Evolutionary conservation across 2,329 filamentous ascomycete species (phyloP).

Genomic region (Lojkania enalia): DNA sequence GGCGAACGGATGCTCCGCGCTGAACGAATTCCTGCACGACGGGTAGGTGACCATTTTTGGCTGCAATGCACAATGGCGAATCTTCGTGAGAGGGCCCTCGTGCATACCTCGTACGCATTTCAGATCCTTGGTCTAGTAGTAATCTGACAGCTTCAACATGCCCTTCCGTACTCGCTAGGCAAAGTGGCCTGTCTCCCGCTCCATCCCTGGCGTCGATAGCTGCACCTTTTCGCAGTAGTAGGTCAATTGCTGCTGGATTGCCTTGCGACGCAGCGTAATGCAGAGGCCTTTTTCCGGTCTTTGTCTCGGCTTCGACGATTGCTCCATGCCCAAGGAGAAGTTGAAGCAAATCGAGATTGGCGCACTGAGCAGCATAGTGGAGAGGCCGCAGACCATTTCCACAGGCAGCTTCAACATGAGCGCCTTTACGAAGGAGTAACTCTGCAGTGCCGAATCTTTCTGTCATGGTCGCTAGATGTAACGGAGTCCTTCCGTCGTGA

Average conservation of each 20-base stretch:
- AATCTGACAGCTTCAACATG: constrained; percentile 39
- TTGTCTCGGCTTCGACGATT: constrained; percentile 39
- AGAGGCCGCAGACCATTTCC: constrained; percentile 34
- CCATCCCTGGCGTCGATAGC: constrained; percentile 39
- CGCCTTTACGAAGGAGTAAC: constrained; percentile 39
- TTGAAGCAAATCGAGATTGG: constrained; percentile 32
- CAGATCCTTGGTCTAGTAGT: constrained; percentile 39
- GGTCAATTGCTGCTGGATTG: constrained; percentile 33
- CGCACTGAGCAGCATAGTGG: constrained; percentile 44
- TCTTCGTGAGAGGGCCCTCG: constrained; percentile 35
- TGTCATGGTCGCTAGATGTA: constrained; percentile 44
- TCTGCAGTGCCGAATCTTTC: constrained; percentile 45
- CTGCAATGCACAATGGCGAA: constrained; percentile 45
- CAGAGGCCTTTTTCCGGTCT: constrained; percentile 35
- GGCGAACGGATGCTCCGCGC: constrained; percentile 39
- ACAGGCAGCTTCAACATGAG: constrained; percentile 36
- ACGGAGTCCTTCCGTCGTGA: constrained; percentile 35
- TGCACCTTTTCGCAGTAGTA: constrained; percentile 39
- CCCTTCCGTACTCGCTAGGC: constrained; percentile 39
- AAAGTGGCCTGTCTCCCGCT: constrained; percentile 39
- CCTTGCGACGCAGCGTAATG: constrained; percentile 39
- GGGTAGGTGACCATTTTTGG: constrained; percentile 38
- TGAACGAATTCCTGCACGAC: constrained; percentile 39
- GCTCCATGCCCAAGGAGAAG: constrained; percentile 41
- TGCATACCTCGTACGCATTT: constrained; percentile 29